Conservation (phyloP, 257 asterid genomes). For the Solanum appendiculatum region DNA sequence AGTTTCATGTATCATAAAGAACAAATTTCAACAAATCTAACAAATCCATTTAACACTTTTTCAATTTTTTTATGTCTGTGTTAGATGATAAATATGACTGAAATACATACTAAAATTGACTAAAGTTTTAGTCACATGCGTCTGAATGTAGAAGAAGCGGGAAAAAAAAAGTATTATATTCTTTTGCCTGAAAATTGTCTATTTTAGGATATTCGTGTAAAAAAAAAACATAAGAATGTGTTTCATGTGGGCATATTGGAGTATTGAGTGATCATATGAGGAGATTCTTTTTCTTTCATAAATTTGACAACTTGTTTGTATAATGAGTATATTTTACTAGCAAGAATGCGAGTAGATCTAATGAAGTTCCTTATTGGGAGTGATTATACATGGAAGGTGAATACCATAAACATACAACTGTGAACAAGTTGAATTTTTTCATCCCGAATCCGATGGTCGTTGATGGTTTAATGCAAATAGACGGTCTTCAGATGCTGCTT, state of each 20-base stretch:
- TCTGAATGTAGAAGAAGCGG: no score
- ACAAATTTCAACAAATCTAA: no score
- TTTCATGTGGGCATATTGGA: no score
- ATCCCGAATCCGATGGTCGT: background rate
- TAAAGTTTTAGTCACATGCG: background rate
- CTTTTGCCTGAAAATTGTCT: no score
- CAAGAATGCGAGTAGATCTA: background rate
- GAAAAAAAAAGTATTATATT: no score
- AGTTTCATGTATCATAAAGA: no score
- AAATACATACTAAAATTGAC: background rate
- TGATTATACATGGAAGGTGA: background rate
- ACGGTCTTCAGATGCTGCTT: slow-evolving; percentile 21
- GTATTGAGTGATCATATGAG: no score
- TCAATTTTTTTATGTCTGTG: background rate
- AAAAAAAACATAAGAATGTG: no score
- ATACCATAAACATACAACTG: background rate
- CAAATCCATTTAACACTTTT: no score
- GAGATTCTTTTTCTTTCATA: background rate
- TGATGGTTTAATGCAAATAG: background rate
- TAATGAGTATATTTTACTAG: background rate
- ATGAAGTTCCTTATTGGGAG: background rate
- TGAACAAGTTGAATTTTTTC: background rate
- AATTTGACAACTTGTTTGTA: background rate
- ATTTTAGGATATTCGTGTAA: no score
- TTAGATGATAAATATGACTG: background rate